Percentiles rank a stretch among this genome's conserved stretches.
These are phyloP conservation scores for Lichtheimia ramosa DNA, from an alignment of 371 early-diverging fungal genomes.

Conservation along the genomic window DNA sequence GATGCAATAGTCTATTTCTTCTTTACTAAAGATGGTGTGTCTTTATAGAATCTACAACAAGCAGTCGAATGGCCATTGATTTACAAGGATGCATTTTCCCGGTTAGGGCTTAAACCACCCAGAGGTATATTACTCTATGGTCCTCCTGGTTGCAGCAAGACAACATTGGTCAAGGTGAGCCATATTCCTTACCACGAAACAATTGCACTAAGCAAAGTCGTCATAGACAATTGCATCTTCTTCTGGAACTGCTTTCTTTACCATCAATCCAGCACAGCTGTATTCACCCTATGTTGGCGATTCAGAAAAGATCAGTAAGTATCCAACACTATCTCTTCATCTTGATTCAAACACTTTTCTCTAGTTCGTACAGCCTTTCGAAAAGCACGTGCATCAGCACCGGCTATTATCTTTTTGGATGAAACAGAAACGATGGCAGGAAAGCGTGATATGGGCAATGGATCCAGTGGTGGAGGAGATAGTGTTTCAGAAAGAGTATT, in stretches of 20 bases:
- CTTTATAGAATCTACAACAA: slow-evolving; percentile 72
- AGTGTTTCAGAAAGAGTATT: slow-evolving; percentile 87
- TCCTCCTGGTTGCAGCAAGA: slow-evolving; percentile 98
- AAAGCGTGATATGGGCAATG: slow-evolving; percentile 75
- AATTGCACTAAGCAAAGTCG: not conserved
- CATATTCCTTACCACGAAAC: too few relatives aligned
- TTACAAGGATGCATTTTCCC: slow-evolving; percentile 67
- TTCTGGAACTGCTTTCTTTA: slow-evolving; percentile 80
- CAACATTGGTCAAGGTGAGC: slow-evolving; percentile 86
- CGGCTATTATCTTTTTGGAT: slow-evolving; percentile 96
- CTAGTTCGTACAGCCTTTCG: slow-evolving; percentile 80
- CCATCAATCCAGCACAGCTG: slow-evolving; percentile 88
- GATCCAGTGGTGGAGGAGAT: slow-evolving; percentile 61
- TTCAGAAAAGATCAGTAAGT: slow-evolving; percentile 76
- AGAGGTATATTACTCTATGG: slow-evolving; percentile 95
- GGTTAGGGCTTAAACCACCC: slow-evolving; percentile 83
- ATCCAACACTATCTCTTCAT: not conserved
- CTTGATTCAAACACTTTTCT: not conserved
- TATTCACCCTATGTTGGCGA: slow-evolving; percentile 95
- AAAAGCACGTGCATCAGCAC: slow-evolving; percentile 83
- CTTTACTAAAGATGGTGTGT: not conserved
- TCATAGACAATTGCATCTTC: slow-evolving; percentile 71
- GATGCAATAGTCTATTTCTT: not conserved
- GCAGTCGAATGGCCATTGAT: slow-evolving; percentile 95
- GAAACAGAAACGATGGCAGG: slow-evolving; percentile 99